Evolutionary conservation across 2,329 filamentous ascomycete genomes (phyloP).

Genomic region (Pseudogymnoascus verrucosus): DNA sequence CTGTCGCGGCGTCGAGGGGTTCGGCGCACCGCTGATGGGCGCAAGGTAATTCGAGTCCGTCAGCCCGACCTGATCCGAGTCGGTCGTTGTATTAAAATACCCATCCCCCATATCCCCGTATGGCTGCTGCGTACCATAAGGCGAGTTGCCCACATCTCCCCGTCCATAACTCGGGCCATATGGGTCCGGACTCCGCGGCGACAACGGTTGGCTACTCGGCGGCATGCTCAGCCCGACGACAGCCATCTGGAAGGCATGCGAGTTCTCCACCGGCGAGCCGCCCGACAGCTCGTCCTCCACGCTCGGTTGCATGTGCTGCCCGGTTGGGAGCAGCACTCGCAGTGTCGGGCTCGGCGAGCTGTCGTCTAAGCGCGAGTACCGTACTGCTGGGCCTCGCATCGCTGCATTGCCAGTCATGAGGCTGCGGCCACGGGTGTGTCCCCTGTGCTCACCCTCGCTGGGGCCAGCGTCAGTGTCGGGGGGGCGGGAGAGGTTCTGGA

Average conservation of each 20-base stretch:
- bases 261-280: slow-evolving; percentile 24
- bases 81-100: slow-evolving; percentile 30
- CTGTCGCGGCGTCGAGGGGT: slow-evolving; percentile 31
- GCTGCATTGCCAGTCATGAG: slow-evolving; percentile 23
- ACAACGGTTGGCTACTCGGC: slow-evolving; percentile 19
- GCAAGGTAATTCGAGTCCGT: slow-evolving; percentile 48
- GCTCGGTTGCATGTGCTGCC: slow-evolving; percentile 11
- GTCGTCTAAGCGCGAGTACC: slow-evolving; percentile 27
- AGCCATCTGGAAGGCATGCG: slow-evolving; percentile 26
- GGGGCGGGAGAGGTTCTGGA: slow-evolving; percentile 49
- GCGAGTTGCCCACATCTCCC: slow-evolving; percentile 19
- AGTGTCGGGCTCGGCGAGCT: slow-evolving; percentile 22
- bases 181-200: slow-evolving; percentile 23
- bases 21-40: slow-evolving; percentile 43
- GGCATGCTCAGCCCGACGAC: background rate
- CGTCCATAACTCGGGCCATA: slow-evolving; percentile 25
- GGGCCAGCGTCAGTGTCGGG: slow-evolving; percentile 24
- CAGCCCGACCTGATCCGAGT: slow-evolving; percentile 52
- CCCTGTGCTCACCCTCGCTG: slow-evolving; percentile 8
- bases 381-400: slow-evolving; percentile 20
- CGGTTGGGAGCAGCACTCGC: slow-evolving; percentile 13
- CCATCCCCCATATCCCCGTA: slow-evolving; percentile 18
- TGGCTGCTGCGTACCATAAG: slow-evolving; percentile 20
- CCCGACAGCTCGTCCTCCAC: slow-evolving; percentile 19
- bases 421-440: slow-evolving; percentile 26